Conservation (phyloP, 148 eudicot species). For the Fagopyrum homotropicum region DNA sequence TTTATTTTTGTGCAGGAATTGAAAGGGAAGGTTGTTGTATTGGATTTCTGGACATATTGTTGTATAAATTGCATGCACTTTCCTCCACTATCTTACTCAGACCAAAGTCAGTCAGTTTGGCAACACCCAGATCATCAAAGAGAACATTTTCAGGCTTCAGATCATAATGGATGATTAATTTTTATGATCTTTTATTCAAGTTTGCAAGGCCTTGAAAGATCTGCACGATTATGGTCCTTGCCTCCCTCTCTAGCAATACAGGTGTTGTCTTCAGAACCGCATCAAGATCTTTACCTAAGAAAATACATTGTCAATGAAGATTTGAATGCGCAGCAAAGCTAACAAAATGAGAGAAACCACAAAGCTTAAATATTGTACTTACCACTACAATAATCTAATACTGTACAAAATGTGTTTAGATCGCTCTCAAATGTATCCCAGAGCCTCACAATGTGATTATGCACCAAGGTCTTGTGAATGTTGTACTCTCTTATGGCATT, state of each 20-base stretch:
- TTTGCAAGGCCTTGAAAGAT: conserved; percentile 94
- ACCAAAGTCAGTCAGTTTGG: conserved; percentile 95
- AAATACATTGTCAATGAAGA: neutral
- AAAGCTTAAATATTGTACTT: conserved; percentile 14
- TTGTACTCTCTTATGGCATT: conserved; percentile 98
- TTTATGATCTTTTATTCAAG: conserved; percentile 79
- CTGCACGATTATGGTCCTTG: conserved; percentile 87
- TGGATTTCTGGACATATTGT: too few relatives aligned
- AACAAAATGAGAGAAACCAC: neutral
- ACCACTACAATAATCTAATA: conserved; percentile 93
- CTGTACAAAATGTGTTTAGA: conserved; percentile 88
- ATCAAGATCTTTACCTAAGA: conserved; percentile 94
- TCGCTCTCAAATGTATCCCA: conserved; percentile 99
- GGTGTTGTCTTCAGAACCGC: conserved; percentile 93
- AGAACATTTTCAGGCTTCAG: conserved; percentile 97
- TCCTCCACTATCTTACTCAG: conserved; percentile 98
- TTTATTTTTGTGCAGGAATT: conserved; percentile 58
- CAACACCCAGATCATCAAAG: conserved; percentile 89
- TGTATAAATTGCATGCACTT: conserved; percentile 21
- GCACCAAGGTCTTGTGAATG: conserved; percentile 94
- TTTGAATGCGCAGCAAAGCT: neutral
- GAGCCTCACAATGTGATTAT: conserved; percentile 87
- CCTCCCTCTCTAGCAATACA: conserved; percentile 82
- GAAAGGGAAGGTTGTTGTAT: conserved; percentile 71
- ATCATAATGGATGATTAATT: conserved; percentile 87